Evolutionary conservation across 2,329 filamentous ascomycete genomes (phyloP), one percentile per base, ranked within the genome.

Genomic region (Verticillium klebahnii): DNA sequence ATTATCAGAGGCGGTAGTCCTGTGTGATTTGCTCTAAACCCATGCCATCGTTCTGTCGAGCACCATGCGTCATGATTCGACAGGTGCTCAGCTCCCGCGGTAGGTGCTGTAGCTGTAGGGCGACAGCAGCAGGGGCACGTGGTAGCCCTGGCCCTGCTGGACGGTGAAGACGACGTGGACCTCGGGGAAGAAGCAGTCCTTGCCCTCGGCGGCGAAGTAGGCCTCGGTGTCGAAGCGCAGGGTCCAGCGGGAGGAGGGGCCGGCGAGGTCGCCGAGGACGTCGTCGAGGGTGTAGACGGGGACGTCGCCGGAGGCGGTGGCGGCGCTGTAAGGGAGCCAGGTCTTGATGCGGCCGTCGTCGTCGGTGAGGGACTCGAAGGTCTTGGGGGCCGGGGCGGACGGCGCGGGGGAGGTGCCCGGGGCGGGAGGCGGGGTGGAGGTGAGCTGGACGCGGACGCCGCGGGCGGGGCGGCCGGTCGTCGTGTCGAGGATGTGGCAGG

Each of bases 401-500:
- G 72, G 67, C 56, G 73, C 64, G 67, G 72, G 68, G 68, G 60
- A 19, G 55, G 71, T 64, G 19, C 72, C 63, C 60, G 71, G 60
- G 56, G 72, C 64, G 14, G 72, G 63, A 62, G 70, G 62, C 52
- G 62, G 68, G 58, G 72, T 74, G 6, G 82, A 82, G 57, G 86
- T 78, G 25, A 93, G 85, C 60, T 83, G 86, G 62, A 93, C 90
- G 66, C 82, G 81, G 69, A 95, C 85, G 65, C 81, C 80, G 61
- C 81, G 75, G 17, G 86, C 91, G 25, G 91, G 91, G 62, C 82
- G 83, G 70, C 91, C 91, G 64, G 84, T 78, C n/a, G 87, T 85
- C 12, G 91, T 94, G 81, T 95, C 90, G 73, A 95, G 90, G 75
- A 93, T 85, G 80, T 95, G 91, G 80, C 91, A 94, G 74, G 91